phyloP scores from a whole-genome alignment of 2,329 filamentous ascomycete species.

The Aspergillus sp. region DNA sequence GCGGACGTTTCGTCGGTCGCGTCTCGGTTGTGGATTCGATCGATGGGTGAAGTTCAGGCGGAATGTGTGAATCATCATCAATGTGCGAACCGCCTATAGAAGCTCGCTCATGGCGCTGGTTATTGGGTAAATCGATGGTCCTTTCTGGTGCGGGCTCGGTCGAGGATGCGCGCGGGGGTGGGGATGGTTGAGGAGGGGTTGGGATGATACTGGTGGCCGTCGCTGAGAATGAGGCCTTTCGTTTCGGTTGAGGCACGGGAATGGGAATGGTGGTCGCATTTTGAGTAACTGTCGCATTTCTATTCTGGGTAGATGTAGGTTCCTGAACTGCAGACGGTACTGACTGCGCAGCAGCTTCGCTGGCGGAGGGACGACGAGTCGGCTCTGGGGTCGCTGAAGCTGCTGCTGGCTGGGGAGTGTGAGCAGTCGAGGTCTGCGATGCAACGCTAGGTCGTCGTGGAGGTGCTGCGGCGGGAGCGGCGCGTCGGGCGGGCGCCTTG shows the following conservation, averaged over 20 bases:
- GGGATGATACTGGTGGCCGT: conserved; percentile 13
- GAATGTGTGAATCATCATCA: conserved; percentile 2
- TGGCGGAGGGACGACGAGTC: conserved; percentile 7
- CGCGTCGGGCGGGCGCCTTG: conserved; percentile 61
- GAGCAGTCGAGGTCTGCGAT: conserved; percentile 29
- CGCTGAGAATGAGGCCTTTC: conserved; percentile 23
- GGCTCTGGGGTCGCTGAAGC: conserved; percentile 18
- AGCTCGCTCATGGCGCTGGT: conserved; percentile 2
- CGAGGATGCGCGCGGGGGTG: conserved; percentile 13
- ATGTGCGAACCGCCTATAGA: conserved; percentile 7
- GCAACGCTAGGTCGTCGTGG: conserved; percentile 39
- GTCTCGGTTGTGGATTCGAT: conserved; percentile 14
- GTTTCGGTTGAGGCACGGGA: conserved; percentile 27
- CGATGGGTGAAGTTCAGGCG: not conserved
- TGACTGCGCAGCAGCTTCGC: conserved; percentile 13
- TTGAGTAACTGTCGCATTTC: conserved; percentile 2
- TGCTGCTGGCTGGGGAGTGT: conserved; percentile 22
- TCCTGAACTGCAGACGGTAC: conserved; percentile 8
- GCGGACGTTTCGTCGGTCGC: conserved; percentile 29
- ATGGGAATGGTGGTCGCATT: conserved; percentile 19
- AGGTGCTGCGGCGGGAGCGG: conserved; percentile 40
- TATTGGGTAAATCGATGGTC: conserved; percentile 13
- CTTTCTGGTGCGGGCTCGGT: conserved; percentile 14
- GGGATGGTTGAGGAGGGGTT: conserved; percentile 16
- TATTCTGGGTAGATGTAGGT: not conserved